Evolutionary conservation across 2,329 filamentous ascomycete genomes (phyloP), one percentile per base, ranked within the genome.

Genomic region (Phoma herbarum): DNA sequence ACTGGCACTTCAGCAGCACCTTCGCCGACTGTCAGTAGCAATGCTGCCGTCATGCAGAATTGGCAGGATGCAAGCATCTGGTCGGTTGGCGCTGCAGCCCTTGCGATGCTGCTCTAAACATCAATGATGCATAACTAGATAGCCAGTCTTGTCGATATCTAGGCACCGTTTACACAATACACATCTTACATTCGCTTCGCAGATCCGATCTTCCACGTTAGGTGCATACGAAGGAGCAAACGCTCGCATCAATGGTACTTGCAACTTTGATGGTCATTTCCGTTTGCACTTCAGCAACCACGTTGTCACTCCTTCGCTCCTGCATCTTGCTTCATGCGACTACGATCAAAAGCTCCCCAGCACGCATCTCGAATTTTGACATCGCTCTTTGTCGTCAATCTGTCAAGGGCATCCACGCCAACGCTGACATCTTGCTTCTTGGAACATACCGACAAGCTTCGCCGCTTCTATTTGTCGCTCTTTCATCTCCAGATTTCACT

Each of bases 1-100:
- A 50, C 45, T 42, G 50, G 39, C 16, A 42, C 50, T 20, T 52
- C 48, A 29, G 33, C 42, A 3, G 48, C 52, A 25, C 37, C 52
- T 4, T 55, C 46, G 18, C 51, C 50, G 4, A 52, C 52, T 14
- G 42, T 28, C 14, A 55, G 57, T 29, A 47, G 41, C 39, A 45
- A 29, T 47, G 46, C 46, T 10, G 47, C 46, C 23, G 51, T 43
- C 8, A 14, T 4, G 18, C 35, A 29, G n/a, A 48, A 16, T 7
- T 44, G 43, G 35, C 33, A 26, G 29, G 52, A 35, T 18, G 35
- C 42, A n/a, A 43, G 48, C 25, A 12, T 48, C 4, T 56, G 33
- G 43, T 6, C 44, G 2, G 25, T 52, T 2, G 44, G 52, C 18
- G 52, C 43, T 16, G 31, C 12, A 29, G 52, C 29, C n/a, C 28